A percentile compares a stretch with the other conserved stretches of the same genome.
Evolutionary conservation across 805 yeast species (phyloP).

Genomic region (Candida arabinofermentans): DNA sequence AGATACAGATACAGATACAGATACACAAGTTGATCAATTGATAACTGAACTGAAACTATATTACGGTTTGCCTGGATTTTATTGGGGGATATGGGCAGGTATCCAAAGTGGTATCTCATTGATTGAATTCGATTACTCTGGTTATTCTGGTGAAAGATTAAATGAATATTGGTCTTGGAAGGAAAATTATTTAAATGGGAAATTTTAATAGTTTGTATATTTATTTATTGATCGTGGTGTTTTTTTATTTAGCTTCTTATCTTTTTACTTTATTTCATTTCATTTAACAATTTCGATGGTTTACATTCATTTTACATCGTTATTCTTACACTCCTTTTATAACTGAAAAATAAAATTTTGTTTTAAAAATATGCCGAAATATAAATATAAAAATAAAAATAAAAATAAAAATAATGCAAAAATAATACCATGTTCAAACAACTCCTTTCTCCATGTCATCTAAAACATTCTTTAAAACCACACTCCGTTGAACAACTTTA

Average conservation of each 20-base stretch:
- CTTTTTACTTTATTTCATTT: neutral
- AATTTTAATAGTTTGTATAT: no score
- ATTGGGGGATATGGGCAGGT: conserved; percentile 84
- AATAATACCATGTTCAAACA: neutral
- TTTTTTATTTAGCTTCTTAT: neutral
- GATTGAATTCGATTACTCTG: conserved; percentile 67
- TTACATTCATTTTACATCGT: no score
- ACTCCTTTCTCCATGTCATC: conserved; percentile 8
- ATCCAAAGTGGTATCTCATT: conserved; percentile 66
- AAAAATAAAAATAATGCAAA: neutral
- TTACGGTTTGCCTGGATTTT: conserved; percentile 80
- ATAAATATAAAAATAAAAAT: neutral
- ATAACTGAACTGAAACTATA: conserved; percentile 54
- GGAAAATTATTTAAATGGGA: conserved; percentile 23
- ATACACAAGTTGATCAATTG: conserved; percentile 34
- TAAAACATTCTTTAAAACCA: conserved; percentile 17
- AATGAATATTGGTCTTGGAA: conserved; percentile 74
- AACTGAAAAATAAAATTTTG: neutral
- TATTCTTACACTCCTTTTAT: no score
- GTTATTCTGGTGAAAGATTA: conserved; percentile 55
- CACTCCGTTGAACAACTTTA: conserved; percentile 12
- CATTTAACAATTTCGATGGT: no score
- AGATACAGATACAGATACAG: conserved; percentile 8
- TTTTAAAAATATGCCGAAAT: neutral
- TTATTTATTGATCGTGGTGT: neutral